phyloP scores from a whole-genome alignment of 805 yeast genomes.

The Lipomyces mesembrius region DNA sequence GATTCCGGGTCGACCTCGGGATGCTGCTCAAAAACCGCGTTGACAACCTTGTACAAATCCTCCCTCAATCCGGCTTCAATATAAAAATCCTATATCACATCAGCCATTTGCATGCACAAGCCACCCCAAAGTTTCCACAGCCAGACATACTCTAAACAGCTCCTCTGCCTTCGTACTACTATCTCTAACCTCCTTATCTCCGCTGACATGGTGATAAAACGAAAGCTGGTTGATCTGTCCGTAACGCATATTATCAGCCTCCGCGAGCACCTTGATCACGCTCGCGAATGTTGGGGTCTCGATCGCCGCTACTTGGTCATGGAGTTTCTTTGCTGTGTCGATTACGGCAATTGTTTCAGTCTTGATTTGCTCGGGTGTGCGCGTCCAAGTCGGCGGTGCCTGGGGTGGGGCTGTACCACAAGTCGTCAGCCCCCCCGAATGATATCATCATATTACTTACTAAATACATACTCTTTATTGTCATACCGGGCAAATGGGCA shows the following conservation, averaged over 20 bases:
- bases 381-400: slow-evolving; percentile 60
- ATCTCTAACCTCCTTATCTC: slow-evolving; percentile 67
- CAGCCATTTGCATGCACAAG: background rate
- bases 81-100: slow-evolving; percentile 53
- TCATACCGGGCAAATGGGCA: slow-evolving; percentile 25
- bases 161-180: slow-evolving; percentile 70
- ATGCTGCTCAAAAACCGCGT: slow-evolving; percentile 54
- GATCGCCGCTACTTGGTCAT: slow-evolving; percentile 59
- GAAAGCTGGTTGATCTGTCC: slow-evolving; percentile 57
- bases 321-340: slow-evolving; percentile 51
- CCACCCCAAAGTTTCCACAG: background rate
- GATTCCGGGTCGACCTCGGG: slow-evolving; percentile 57
- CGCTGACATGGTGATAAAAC: slow-evolving; percentile 75
- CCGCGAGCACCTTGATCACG: slow-evolving; percentile 59
- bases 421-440: background rate
- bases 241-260: slow-evolving; percentile 55
- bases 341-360: slow-evolving; percentile 53
- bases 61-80: slow-evolving; percentile 70
- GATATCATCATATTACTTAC: background rate
- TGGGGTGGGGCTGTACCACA: slow-evolving; percentile 44
- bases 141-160: slow-evolving; percentile 27
- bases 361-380: slow-evolving; percentile 57
- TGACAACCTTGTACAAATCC: slow-evolving; percentile 66
- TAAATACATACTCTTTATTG: slow-evolving; percentile 13
- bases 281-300: slow-evolving; percentile 60